Conservation (phyloP, 75 land plant species). For the Adiantum capillusveneris region DNA sequence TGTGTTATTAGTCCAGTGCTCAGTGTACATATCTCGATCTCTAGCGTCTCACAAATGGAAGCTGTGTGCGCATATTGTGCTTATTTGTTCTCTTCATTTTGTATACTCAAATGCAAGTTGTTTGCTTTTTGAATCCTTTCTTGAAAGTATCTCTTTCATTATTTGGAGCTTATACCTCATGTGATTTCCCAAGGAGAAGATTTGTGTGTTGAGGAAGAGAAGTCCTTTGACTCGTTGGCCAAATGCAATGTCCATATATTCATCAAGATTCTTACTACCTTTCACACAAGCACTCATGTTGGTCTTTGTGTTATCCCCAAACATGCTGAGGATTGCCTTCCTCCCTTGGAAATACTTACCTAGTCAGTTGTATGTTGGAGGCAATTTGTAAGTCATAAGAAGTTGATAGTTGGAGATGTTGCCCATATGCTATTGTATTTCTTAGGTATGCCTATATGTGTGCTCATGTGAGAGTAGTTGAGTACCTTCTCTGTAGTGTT, state of each 20-base stretch:
- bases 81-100: background rate
- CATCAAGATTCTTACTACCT: constrained; percentile 61
- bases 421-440: constrained; percentile 15
- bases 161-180: background rate
- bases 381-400: constrained; percentile 17
- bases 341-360: constrained; percentile 45
- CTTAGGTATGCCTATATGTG: constrained; percentile 6
- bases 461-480: too few relatives aligned
- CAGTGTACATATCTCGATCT: constrained; percentile 22
- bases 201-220: background rate
- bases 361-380: constrained; percentile 10
- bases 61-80: background rate
- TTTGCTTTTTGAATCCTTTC: background rate
- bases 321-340: constrained; percentile 54
- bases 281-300: constrained; percentile 77
- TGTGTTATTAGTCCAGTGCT: constrained; percentile 51
- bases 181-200: background rate
- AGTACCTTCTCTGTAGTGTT: too few relatives aligned
- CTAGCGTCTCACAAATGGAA: too few relatives aligned
- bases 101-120: constrained; percentile 60
- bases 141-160: background rate
- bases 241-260: constrained; percentile 41
- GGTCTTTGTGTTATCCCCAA: constrained; percentile 56
- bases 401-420: constrained; percentile 16
- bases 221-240: constrained; percentile 8